A percentile compares a stretch with the other conserved stretches of the same genome.
These are phyloP conservation scores for Saccharomyces pastorianus DNA, from an alignment of 1,139 yeast species.

Conservation along the genomic window DNA sequence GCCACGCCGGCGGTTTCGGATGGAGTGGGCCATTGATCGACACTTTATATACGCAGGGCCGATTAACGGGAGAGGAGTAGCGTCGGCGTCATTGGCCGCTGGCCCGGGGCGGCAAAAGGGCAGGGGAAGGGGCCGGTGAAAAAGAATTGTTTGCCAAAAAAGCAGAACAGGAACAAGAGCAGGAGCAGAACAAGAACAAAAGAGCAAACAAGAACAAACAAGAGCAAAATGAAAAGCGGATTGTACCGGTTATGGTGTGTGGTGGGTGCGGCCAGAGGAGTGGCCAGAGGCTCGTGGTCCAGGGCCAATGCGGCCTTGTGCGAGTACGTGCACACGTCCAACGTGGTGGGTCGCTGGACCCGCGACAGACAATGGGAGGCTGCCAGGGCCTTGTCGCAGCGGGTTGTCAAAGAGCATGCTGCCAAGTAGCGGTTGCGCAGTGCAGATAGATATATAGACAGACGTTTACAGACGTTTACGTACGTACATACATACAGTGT, in stretches of 20 bases:
- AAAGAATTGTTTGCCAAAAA: neutral
- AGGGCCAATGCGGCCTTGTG: neutral
- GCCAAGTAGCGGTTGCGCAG: neutral
- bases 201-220: neutral
- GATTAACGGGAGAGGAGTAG: neutral
- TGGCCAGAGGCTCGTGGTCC: neutral
- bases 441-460: neutral
- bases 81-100: constrained; percentile 1
- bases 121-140: neutral
- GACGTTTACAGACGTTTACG: too few species aligned
- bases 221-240: neutral
- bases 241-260: neutral
- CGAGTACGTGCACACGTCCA: neutral
- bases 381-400: neutral
- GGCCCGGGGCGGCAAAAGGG: neutral
- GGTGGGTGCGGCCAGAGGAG: neutral
- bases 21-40: neutral
- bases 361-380: neutral
- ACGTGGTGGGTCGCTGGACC: neutral
- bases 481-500: too few species aligned
- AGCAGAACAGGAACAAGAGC: neutral
- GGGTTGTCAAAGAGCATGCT: neutral
- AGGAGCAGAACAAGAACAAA: neutral
- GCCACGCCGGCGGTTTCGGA: neutral
- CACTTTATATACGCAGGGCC: neutral